Evolutionary conservation across 106 monocot genomes (phyloP), one percentile per base, ranked within the genome.

Genomic region (Phalaenopsis aphrodite): DNA sequence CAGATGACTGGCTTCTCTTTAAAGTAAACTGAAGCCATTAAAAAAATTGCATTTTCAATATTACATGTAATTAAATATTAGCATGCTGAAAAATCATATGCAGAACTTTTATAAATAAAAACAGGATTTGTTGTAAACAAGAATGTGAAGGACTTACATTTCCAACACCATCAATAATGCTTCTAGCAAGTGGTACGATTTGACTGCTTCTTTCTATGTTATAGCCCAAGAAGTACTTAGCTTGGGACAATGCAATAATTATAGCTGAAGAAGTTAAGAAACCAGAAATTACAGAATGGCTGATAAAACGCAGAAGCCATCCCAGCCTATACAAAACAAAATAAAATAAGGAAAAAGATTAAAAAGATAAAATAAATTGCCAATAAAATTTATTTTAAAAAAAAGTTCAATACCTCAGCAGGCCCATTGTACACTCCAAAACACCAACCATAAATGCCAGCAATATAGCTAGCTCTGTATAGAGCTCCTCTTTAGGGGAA

Each of bases 241-340:
- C 85, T 82, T 95, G 95, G 47, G 95, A 95, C 52, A 95, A 81
- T 41, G 84, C 92, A 82, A 95, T 95, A 41, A 92, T 88, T 83
- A 95, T 92, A 41, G 95, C 95, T 24, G 95, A 95, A 79, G 95
- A 87, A 72, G 95, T 92, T 61, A 90, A 92, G 80, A 95, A 95
- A 9, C 95, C 95, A 55, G 95, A 95, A 79, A 95, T 95, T 65
- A 95, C 95, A 73, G 95, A 90, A 56, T 92, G 95, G 78, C 95
- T 95, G 73, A 95, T 86, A 76, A 95, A 95, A 56, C 95, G 90
- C 14, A 95, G 85, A 14, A 95, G 83, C 95, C 95, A 95, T 11
- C 95, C 95, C 55, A 95, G 86, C 85, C 95, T 95, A 85, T 47
- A 83, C 10, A 65, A 55, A 85, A 39, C 15, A 69, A 69, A 69